These are phyloP conservation scores for Verticillium isaacii DNA, from an alignment of 2,329 filamentous ascomycete species.

Conservation along the genomic window DNA sequence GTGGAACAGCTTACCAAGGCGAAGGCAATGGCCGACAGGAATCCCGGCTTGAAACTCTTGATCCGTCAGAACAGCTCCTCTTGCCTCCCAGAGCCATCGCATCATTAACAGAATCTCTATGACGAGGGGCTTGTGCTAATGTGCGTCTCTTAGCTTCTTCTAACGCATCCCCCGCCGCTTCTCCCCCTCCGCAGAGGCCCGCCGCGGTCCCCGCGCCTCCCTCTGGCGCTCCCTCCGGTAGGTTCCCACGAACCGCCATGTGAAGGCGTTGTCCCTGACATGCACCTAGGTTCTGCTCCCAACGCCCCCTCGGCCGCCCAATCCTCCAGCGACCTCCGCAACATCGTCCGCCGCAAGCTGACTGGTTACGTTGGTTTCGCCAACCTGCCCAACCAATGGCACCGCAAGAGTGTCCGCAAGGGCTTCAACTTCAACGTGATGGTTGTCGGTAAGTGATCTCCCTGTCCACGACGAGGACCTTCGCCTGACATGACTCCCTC, in stretches of 20 bases:
- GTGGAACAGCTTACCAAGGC: not conserved
- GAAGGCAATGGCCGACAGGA: not conserved
- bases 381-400: constrained; percentile 99
- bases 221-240: constrained; percentile 14
- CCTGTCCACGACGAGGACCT: not conserved
- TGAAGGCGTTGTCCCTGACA: not conserved
- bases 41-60: constrained; percentile 1
- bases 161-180: constrained; percentile 29
- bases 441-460: constrained; percentile 82
- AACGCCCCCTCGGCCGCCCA: constrained; percentile 25
- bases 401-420: constrained; percentile 99
- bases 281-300: constrained; percentile 8
- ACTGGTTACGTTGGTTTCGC: constrained; percentile 98
- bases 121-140: constrained; percentile 27
- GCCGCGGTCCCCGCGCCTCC: constrained; percentile 36
- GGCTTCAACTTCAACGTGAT: constrained; percentile 99
- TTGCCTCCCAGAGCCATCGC: constrained; percentile 9
- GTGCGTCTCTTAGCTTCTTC: constrained; percentile 34
- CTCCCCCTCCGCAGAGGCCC: constrained; percentile 17
- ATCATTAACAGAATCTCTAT: not conserved
- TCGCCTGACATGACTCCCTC: constrained; percentile 11
- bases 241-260: constrained; percentile 18
- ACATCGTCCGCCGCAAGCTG: constrained; percentile 97
- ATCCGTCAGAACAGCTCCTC: constrained; percentile 29
- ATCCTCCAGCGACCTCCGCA: constrained; percentile 69